Base-by-base conservation (phyloP, 129 eudicot species). In the Kitagawia praeruptora region DNA sequence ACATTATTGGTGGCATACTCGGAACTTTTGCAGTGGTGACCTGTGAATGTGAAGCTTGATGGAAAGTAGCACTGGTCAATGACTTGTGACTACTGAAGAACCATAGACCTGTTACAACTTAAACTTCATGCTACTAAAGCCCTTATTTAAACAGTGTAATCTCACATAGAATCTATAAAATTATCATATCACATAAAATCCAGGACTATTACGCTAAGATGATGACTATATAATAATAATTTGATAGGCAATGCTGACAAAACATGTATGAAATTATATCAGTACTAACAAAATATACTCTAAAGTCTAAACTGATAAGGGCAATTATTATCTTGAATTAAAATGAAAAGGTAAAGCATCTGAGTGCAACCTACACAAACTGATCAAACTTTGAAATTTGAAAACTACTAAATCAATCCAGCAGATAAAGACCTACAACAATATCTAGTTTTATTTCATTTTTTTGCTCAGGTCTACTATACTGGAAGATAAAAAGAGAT, bases 361-460 rank as follows among this genome's bases (percentile, higher is more conserved):
- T 7, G 21, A 18, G 19, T 27, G 76, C 81, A 31, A 42, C 81
- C 76, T 78, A 78, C 16, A 66, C 58, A 78, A 45, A 40, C 31
- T 58, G 47, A 42, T 31, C 61, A 45, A 27, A 34, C 40, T 9
- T 54, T 4, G 5, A 42, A 73, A 41, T 34, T 77, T 40, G 28
- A 38, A 53, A 67, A 39, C 80, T 78, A 61, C 16, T 66, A 0
- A 82, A 70, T 27, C 82, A 82, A 67, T 84, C 77, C 82, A 45
- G 67, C 84, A 85, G 54, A 74, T 72, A 61, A 56, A 77, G 79
- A 44, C 83, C 86, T 85, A 80, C 80, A 49, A 27, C 72, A 31
- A 31, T 31, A 31, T 31, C 34, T 31, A 31, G 1, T 31, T 31
- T 31, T 31, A 31, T 31, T 31, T 31, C 34, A 31, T 31, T 31